Conservation (phyloP, 2,329 filamentous ascomycete genomes). For the Aspergillus fischeri region DNA sequence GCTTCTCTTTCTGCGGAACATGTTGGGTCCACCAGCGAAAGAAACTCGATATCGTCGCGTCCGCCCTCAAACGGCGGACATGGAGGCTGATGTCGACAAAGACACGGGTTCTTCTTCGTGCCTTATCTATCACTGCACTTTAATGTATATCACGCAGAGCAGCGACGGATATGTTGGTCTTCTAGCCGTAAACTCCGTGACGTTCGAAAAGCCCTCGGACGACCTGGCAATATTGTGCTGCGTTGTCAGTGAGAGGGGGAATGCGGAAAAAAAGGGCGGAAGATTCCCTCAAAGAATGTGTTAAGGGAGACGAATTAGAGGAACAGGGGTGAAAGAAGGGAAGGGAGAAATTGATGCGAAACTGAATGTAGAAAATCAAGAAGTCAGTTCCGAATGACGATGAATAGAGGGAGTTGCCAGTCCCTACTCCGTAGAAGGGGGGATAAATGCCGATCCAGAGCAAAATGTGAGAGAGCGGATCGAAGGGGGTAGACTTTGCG, state of each 20-base stretch:
- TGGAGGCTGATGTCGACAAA: conserved; percentile 1
- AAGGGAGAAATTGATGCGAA: conserved; percentile 1
- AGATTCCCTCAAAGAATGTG: conserved; percentile 3
- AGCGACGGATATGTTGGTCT: background rate
- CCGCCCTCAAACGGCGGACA: conserved; percentile 2
- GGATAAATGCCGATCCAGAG: background rate
- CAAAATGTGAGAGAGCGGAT: conserved; percentile 1
- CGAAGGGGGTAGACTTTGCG: conserved; percentile 3
- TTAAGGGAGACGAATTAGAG: conserved; percentile 3
- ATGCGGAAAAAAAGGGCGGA: background rate
- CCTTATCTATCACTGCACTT: background rate
- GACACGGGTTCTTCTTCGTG: background rate
- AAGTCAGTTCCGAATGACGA: background rate
- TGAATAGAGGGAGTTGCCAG: background rate
- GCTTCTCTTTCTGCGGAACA: conserved; percentile 42
- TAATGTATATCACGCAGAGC: background rate
- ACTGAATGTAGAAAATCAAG: conserved; percentile 8
- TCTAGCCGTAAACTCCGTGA: background rate
- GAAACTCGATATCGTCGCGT: background rate
- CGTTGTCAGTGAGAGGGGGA: background rate
- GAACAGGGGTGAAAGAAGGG: conserved; percentile 3
- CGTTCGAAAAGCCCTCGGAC: background rate
- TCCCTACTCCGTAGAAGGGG: background rate
- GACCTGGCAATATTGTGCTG: background rate
- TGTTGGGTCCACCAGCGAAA: conserved; percentile 20